Evolutionary conservation across 371 early-diverging fungal genomes (phyloP).

Genomic region (Capillidium rhysosporum): DNA sequence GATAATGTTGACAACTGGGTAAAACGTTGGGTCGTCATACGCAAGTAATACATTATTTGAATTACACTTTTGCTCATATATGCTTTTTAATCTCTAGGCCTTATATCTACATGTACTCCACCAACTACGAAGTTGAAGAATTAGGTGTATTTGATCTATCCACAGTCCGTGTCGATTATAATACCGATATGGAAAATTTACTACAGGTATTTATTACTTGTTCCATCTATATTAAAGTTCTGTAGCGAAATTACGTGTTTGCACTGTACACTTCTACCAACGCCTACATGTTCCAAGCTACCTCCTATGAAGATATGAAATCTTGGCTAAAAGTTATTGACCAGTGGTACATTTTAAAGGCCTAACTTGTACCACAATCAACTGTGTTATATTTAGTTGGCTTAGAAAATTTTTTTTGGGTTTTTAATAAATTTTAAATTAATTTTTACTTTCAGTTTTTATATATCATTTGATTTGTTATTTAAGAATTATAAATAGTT

Average conservation of each 20-base stretch:
- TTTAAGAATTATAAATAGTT: too few relatives aligned
- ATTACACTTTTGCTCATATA: not conserved
- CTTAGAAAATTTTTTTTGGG: too few relatives aligned
- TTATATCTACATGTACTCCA: constrained; percentile 53
- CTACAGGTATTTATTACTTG: constrained; percentile 24
- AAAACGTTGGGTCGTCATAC: constrained; percentile 63
- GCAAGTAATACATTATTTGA: constrained; percentile 20
- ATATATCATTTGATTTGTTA: too few relatives aligned
- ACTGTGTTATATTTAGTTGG: too few relatives aligned
- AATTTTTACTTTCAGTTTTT: too few relatives aligned
- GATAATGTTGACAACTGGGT: constrained; percentile 44
- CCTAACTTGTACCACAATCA: too few relatives aligned
- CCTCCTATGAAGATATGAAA: constrained; percentile 39
- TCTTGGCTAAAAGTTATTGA: constrained; percentile 34
- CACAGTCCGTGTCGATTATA: constrained; percentile 47
- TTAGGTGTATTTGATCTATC: constrained; percentile 49
- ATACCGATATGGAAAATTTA: constrained; percentile 37
- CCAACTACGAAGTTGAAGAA: constrained; percentile 38
- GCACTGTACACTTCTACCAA: constrained; percentile 59
- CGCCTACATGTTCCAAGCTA: constrained; percentile 53
- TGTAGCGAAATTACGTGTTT: constrained; percentile 43
- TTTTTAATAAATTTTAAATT: too few relatives aligned
- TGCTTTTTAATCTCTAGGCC: constrained; percentile 26
- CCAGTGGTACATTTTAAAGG: constrained; percentile 10
- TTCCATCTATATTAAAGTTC: constrained; percentile 6